Evolutionary conservation across 2,329 filamentous ascomycete genomes (phyloP), one percentile per base, ranked within the genome.

Genomic region (Nemania diffusa): DNA sequence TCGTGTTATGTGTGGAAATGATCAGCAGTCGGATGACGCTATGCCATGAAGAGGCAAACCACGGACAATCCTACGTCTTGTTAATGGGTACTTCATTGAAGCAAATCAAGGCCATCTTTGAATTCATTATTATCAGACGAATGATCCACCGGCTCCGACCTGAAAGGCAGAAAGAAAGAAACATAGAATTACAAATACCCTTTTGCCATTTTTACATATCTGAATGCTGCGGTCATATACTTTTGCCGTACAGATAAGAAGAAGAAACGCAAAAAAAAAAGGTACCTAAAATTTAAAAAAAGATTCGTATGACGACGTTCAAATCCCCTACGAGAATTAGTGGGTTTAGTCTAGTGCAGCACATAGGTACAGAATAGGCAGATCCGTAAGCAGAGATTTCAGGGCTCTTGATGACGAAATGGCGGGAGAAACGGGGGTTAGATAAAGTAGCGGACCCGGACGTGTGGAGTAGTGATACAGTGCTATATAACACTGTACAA

Each of bases 11-110:
- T 68, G 64, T 67, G 73, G 74, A 64, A 76, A 73, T 72, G 74
- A 76, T 76, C 74, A 74, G 73, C 74, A 71, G 70, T 64, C 73
- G 62, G 72, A 75, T 73, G 73, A 74, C 74, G 74, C 74, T 75
- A 75, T 72, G 64, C 71, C 66, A 50, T 66, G 71, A 71, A 71
- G 71, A 71, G 69, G 69, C 71, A 73, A 71, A 71, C 59, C 61
- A 70, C 66, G 62, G 51, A 50, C 64, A 60, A 62, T 66, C 67
- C 66, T 61, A 48, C 56, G 56, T 53, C 62, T 48, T 52, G 48
- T 58, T 32, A 51, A 56, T 51, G n/a, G 24, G 24, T 57, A 40
- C 42, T 63, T 68, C 26, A 57, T 58, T 27, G 32, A 53, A 61
- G 51, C 40, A 58, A 56, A 59, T 51, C 67, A 24, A 52, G 53